Evolutionary conservation across 2,329 filamentous ascomycete genomes (phyloP).

Genomic region (Didymella lethalis): DNA sequence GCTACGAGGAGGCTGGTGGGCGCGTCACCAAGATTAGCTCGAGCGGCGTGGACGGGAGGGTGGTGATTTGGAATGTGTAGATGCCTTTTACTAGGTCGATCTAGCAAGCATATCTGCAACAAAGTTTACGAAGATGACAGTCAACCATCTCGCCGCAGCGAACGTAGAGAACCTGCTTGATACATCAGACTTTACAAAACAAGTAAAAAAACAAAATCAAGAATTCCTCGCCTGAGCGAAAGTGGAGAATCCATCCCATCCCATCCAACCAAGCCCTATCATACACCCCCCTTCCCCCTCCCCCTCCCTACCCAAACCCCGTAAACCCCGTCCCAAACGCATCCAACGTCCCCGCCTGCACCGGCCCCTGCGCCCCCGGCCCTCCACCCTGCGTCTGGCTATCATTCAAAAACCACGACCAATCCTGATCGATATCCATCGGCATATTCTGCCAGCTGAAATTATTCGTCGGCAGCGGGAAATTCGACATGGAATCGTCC

Average conservation of each 20-base stretch:
- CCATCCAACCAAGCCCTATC: background rate
- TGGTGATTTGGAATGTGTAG: constrained; percentile 59
- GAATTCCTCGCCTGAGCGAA: constrained; percentile 1
- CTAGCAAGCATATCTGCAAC: background rate
- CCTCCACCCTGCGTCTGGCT: constrained; percentile 22
- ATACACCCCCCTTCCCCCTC: background rate
- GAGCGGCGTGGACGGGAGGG: constrained; percentile 57
- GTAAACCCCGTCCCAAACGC: constrained; percentile 12
- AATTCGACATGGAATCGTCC: constrained; percentile 44
- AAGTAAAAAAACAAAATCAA: background rate
- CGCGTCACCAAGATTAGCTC: constrained; percentile 81
- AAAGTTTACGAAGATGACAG: no score
- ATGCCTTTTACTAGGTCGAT: background rate
- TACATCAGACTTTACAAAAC: background rate
- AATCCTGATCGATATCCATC: constrained; percentile 54
- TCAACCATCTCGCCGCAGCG: no score
- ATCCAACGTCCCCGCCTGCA: constrained; percentile 3
- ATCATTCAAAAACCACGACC: constrained; percentile 52
- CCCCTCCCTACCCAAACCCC: constrained; percentile 9
- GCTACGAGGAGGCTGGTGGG: constrained; percentile 72
- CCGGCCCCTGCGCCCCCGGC: background rate
- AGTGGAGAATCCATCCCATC: constrained; percentile 12
- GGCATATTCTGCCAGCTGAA: constrained; percentile 52
- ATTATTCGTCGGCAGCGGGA: constrained; percentile 46
- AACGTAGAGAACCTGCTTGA: no score